These are phyloP conservation scores for Barnettozyma salicaria DNA, from an alignment of 805 yeast species.

Conservation along the genomic window DNA sequence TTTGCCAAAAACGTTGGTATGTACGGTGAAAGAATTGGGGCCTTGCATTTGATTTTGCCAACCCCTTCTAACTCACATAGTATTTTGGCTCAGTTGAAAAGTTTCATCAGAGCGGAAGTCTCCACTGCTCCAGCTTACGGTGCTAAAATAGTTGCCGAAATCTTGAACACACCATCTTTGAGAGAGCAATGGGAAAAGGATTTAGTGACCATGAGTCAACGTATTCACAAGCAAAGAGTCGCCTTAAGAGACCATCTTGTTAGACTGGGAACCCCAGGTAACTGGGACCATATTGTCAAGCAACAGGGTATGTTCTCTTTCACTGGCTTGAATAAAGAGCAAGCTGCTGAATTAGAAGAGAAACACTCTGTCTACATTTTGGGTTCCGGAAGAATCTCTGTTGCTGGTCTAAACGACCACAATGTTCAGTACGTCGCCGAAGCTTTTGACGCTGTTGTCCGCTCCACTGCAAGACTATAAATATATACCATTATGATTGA, in stretches of 20 bases:
- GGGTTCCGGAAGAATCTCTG: slow-evolving; percentile 81
- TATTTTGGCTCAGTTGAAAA: slow-evolving; percentile 68
- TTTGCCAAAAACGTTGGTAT: slow-evolving; percentile 95
- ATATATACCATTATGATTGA: too few relatives aligned
- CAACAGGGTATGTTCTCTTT: slow-evolving; percentile 98
- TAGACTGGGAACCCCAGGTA: slow-evolving; percentile 72
- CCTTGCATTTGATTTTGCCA: slow-evolving; percentile 68
- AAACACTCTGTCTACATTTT: slow-evolving; percentile 81
- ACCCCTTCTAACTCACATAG: slow-evolving; percentile 43
- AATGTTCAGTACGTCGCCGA: slow-evolving; percentile 76
- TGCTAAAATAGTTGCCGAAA: slow-evolving; percentile 78
- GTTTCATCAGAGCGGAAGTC: slow-evolving; percentile 73
- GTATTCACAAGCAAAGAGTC: slow-evolving; percentile 76
- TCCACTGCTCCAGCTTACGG: slow-evolving; percentile 97
- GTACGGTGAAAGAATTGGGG: slow-evolving; percentile 97
- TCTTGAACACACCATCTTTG: slow-evolving; percentile 62
- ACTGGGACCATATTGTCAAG: slow-evolving; percentile 83
- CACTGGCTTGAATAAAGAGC: slow-evolving; percentile 76
- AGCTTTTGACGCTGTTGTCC: slow-evolving; percentile 75
- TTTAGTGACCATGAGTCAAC: slow-evolving; percentile 77
- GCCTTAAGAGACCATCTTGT: slow-evolving; percentile 56
- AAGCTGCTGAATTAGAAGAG: slow-evolving; percentile 69
- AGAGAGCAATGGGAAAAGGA: slow-evolving; percentile 78
- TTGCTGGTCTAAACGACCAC: slow-evolving; percentile 82
- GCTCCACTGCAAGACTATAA: slow-evolving; percentile 19